Conservation (phyloP, 306 rosid species). For the Vicia sativa region DNA sequence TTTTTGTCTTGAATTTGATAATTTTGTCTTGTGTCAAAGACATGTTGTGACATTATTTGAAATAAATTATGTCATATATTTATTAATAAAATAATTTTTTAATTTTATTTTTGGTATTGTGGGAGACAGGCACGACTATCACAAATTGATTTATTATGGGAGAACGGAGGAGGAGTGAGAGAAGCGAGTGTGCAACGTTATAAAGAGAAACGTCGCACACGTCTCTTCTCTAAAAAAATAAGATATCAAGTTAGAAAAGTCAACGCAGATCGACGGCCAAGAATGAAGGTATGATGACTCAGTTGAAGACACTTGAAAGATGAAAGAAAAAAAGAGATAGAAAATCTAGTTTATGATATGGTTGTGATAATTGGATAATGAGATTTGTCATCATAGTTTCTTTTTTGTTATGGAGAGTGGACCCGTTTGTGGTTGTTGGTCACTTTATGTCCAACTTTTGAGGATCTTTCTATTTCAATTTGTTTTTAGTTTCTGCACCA, state of each 20-base stretch:
- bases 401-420: constrained; percentile 46
- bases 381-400: constrained; percentile 6
- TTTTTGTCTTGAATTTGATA: constrained; percentile 11
- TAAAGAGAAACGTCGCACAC: constrained; percentile 79
- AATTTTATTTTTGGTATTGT: too few species aligned
- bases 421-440: constrained; percentile 30
- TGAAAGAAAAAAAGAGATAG: not conserved
- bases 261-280: constrained; percentile 91
- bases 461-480: constrained; percentile 40
- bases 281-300: constrained; percentile 69
- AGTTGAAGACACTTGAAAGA: constrained; percentile 20
- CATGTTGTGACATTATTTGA: constrained; percentile 1
- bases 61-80: constrained; percentile 11
- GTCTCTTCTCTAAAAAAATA: constrained; percentile 79
- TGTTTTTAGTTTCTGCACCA: constrained; percentile 21
- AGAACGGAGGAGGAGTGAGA: constrained; percentile 54
- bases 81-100: too few species aligned
- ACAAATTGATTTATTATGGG: constrained; percentile 67
- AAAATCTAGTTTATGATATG: constrained; percentile 36
- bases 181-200: constrained; percentile 82
- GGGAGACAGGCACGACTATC: constrained; percentile 69
- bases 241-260: constrained; percentile 85
- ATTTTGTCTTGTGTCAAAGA: constrained; percentile 24
- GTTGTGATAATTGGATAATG: constrained; percentile 37
- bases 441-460: constrained; percentile 45